Base-by-base conservation (phyloP, 2,329 filamentous ascomycete genomes). In the Penicillium frequentans region DNA sequence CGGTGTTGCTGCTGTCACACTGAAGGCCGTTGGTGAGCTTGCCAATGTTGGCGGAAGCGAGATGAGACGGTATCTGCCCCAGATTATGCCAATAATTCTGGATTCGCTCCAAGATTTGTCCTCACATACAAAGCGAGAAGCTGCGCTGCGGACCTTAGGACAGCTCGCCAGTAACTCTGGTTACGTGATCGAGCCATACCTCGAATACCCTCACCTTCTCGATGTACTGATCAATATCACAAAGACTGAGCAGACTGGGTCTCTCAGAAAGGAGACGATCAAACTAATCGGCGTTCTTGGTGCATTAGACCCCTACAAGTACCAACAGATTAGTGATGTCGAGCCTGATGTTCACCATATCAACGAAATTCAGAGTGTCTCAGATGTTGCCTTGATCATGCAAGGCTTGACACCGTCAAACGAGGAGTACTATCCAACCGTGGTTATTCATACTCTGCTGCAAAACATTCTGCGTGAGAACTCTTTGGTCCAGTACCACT, bases 371-470 rank as follows among this genome's bases (percentile, higher is more conserved):
- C 83, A 88, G 64, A 79, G 81, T 9, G 82, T 96, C 67, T 96
- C 93, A 0, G 95, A 99, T 74, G 96, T 99, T 46, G 95, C 93
- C 3, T 82, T 99, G 29, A 98, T 99, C 82, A 99, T 99, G 93
- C 92, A 91, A 43, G 95, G 96, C 14, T 82, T 97, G 42, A 98
- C 93, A 0, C 96, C 95, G 0, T 98, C 93, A 0, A 96, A 91
- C 69, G 96, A 99, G 70, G 95, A 99, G 68, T 99, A 99, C 75
- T 99, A 96, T 70, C 95, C 95, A 0, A 99, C 95, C 0, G 92
- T 99, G 19, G 95, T 97, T 47, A 97, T 99, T 71, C 96, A 96
- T 68, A 96, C 95, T 1, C 83, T 99, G 11, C 86, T 99, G 68
- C 89, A 92, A 56, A 81, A 79, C 55, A 93, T 99, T 64, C 78